Evolutionary conservation across 768 basidiomycete genomes (phyloP).

Genomic region (Leccinum imitatum): DNA sequence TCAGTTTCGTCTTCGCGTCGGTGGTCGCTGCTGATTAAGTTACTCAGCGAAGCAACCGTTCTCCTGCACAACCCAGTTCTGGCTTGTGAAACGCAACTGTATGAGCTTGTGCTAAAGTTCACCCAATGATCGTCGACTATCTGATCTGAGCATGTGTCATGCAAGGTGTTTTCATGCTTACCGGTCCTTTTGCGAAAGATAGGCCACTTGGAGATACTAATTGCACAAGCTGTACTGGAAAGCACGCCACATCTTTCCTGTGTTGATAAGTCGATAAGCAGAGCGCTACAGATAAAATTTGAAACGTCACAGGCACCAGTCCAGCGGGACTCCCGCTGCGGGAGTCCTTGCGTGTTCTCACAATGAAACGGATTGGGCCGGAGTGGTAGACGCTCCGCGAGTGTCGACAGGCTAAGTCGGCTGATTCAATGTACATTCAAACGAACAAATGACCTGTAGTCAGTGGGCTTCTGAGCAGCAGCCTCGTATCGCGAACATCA

Average conservation of each 20-base stretch:
- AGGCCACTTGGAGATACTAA: neutral
- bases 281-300: neutral
- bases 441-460: neutral
- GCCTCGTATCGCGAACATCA: neutral
- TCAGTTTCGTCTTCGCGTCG: neutral
- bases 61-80: neutral
- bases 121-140: neutral
- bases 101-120: neutral
- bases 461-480: no score
- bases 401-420: neutral
- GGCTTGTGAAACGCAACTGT: neutral
- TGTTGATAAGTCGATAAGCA: neutral
- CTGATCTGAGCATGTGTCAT: neutral
- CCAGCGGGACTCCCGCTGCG: neutral
- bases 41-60: slow-evolving; percentile 1
- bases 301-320: neutral
- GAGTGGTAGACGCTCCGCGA: neutral
- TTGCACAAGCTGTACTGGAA: neutral
- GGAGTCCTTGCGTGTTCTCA: neutral
- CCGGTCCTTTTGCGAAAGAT: neutral
- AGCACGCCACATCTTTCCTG: neutral
- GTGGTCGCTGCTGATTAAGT: neutral
- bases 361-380: neutral
- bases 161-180: neutral
- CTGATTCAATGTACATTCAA: neutral